Evolutionary conservation across 352 stramenopile genomes (phyloP).

Genomic region (Phytophthora macrochlamydospora): DNA sequence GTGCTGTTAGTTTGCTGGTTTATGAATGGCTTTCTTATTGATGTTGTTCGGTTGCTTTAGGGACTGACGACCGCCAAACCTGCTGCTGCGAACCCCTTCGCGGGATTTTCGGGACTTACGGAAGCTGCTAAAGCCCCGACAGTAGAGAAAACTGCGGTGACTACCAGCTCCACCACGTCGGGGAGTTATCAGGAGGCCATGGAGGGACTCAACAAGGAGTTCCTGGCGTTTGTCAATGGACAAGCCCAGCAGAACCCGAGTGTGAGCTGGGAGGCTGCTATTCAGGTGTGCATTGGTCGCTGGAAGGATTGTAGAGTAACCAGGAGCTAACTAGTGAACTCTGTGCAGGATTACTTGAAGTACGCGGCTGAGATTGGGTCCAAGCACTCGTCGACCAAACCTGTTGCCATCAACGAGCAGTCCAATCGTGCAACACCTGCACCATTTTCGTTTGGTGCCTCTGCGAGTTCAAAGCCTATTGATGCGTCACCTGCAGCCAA

Average conservation of each 20-base stretch:
- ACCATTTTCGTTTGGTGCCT: slow-evolving; percentile 30
- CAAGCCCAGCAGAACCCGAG: slow-evolving; percentile 73
- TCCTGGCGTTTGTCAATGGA: slow-evolving; percentile 71
- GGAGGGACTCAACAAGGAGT: slow-evolving; percentile 82
- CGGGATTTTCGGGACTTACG: slow-evolving; percentile 65
- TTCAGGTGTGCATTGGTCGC: slow-evolving; percentile 43
- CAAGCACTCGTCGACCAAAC: slow-evolving; percentile 70
- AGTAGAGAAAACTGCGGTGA: not conserved
- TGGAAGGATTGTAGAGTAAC: not conserved
- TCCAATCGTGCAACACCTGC: slow-evolving; percentile 22
- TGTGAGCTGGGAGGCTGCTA: slow-evolving; percentile 63
- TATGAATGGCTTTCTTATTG: slow-evolving; percentile 6
- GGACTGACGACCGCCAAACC: slow-evolving; percentile 37
- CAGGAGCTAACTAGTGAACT: slow-evolving; percentile 2
- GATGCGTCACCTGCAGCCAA: not conserved
- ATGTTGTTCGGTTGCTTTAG: slow-evolving; percentile 1
- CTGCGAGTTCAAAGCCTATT: not conserved
- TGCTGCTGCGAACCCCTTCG: slow-evolving; percentile 61
- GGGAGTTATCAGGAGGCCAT: slow-evolving; percentile 78
- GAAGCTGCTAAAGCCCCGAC: slow-evolving; percentile 5
- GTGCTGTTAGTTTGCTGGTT: not conserved
- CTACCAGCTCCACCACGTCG: slow-evolving; percentile 12
- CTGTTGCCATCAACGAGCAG: slow-evolving; percentile 47
- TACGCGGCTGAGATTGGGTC: slow-evolving; percentile 62
- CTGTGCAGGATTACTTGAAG: slow-evolving; percentile 73